These are phyloP conservation scores for Arthonia radiata DNA, from an alignment of 495 filamentous ascomycete genomes.

Conservation along the genomic window DNA sequence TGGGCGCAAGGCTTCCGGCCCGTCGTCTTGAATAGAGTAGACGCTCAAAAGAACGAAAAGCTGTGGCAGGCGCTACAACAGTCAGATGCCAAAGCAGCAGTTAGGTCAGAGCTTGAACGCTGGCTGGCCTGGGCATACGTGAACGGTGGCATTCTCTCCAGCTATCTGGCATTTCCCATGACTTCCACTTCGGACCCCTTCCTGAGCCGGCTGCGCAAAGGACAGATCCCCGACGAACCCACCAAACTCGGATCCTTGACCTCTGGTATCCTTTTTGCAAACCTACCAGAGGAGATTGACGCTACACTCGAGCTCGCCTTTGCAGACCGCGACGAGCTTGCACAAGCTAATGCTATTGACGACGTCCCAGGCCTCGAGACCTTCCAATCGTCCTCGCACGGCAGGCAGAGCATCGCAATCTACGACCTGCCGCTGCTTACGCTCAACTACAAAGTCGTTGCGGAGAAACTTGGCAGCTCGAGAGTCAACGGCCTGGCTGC, in stretches of 20 bases:
- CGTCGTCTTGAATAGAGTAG: conserved; percentile 50
- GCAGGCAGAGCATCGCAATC: conserved; percentile 47
- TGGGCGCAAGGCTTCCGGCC: conserved; percentile 83
- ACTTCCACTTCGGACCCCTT: conserved; percentile 46
- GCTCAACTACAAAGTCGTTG: conserved; percentile 36
- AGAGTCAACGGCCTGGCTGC: conserved; percentile 27
- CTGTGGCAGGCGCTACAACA: conserved; percentile 34
- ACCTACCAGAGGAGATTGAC: conserved; percentile 34
- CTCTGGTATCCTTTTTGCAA: too few relatives aligned
- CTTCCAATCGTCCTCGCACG: conserved; percentile 36
- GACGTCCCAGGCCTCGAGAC: conserved; percentile 28
- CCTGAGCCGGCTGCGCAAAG: conserved; percentile 44
- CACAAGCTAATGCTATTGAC: conserved; percentile 27
- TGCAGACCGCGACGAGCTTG: conserved; percentile 14
- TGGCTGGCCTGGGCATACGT: conserved; percentile 91
- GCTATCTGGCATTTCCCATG: conserved; percentile 72
- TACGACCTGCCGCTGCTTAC: conserved; percentile 41
- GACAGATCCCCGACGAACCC: conserved; percentile 43
- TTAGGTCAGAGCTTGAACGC: conserved; percentile 50
- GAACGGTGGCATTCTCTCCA: conserved; percentile 61
- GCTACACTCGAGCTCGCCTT: conserved; percentile 41
- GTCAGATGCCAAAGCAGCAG: conserved; percentile 18
- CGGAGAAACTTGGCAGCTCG: conserved; percentile 27
- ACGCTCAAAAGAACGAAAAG: conserved; percentile 61
- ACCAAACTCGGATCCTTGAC: too few relatives aligned